Evolutionary conservation across 1,284 basidiomycete genomes (phyloP).

Genomic region (Ustilago trichophora): DNA sequence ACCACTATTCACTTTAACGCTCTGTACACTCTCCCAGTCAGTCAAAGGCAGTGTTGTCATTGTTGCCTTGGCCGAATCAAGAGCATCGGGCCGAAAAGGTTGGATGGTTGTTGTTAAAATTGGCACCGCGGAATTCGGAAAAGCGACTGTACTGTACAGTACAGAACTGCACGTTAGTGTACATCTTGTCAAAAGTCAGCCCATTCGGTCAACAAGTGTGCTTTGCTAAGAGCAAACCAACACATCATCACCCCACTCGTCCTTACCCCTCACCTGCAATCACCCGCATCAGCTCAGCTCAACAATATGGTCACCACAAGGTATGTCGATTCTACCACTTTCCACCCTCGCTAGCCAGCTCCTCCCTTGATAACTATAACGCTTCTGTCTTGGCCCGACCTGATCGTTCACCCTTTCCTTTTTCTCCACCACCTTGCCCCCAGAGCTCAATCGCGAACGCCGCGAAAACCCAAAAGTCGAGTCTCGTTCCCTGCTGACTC

Average conservation of each 20-base stretch:
- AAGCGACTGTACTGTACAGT: no score
- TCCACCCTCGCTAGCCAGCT: no score
- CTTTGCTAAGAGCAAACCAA: constrained; percentile 18
- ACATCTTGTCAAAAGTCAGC: constrained; percentile 36
- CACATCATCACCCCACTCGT: background rate
- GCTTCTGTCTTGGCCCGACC: no score
- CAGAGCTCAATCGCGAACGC: constrained; percentile 41
- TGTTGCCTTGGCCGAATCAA: no score
- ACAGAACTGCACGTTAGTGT: no score
- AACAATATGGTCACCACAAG: constrained; percentile 44
- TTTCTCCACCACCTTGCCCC: background rate
- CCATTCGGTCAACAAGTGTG: constrained; percentile 10
- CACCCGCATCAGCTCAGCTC: background rate
- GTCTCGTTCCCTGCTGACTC: constrained; percentile 34
- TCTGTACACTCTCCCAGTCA: no score
- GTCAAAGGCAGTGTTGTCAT: no score
- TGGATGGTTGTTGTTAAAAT: no score
- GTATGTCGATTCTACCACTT: constrained; percentile 8
- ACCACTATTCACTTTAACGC: no score
- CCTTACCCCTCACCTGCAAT: background rate
- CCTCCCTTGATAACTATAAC: background rate
- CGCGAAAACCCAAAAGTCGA: constrained; percentile 30
- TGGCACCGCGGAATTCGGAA: constrained; percentile 35
- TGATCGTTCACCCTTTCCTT: no score
- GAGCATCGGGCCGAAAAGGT: no score